Base-by-base conservation (phyloP, 371 early-diverging fungal genomes). In the Mortierella sp. region DNA sequence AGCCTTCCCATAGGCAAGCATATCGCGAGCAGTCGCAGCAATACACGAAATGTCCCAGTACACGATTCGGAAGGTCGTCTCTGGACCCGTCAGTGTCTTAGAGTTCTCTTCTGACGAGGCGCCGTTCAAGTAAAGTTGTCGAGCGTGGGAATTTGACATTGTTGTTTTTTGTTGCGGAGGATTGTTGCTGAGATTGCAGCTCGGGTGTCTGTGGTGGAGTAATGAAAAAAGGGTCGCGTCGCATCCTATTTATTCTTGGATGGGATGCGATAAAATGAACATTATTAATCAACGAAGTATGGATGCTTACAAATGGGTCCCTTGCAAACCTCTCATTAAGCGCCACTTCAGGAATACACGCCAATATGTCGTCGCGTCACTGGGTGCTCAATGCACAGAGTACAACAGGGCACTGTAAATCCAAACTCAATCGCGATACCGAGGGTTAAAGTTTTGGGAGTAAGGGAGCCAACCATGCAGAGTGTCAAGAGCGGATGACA, bases 1-100 rank as follows among this genome's bases (percentile, higher is more conserved):
- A 58, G 58, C 84, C 4, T 80, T 77, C 21, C 80, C 80, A 35
- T 77, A 83, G 6, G 84, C 72, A 35, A 83, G 68, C n/a, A 83
- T 56, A 27, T 79, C 84, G 10, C 84, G 32, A 1, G 84, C 46
- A 14, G 84, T 80, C 0, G 75, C 63, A 0, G 77, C 84, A 38
- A 75, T 74, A 11, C 78, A 80, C 0, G 76, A 58, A 10, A 80
- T 41, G 11, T 77, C 74, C 77, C 77, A 84, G 74, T 84, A 84
- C 58, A 75, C 46, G 14, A 84, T 75, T 2, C 72, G 55, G 38
- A 72, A 84, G 0, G 78, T 68, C 29, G 58, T 75, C 14, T 71
- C 48, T 1, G 77, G 74, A 27, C 71, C 55, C 1, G 70, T 29
- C n/a, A 79, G 16, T 68, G 41, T 21, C 32, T 41, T 29, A 70